Conservation (phyloP, 1,284 basidiomycete species). For the Pterulicium gracile region DNA sequence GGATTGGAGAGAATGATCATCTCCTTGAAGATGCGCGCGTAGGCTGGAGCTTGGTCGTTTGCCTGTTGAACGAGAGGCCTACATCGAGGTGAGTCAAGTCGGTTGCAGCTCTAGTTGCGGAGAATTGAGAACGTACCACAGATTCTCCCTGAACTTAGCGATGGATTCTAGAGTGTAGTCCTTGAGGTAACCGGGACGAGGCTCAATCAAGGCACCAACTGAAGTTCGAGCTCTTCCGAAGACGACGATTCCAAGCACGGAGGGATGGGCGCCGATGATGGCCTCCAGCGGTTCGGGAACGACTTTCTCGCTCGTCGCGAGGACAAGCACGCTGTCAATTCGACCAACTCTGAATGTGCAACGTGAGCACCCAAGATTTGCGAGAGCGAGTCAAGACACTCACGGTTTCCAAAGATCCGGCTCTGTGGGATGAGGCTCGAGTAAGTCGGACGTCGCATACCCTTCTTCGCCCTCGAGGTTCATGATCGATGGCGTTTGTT, state of each 20-base stretch:
- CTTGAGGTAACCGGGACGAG: slow-evolving; percentile 13
- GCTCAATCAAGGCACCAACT: slow-evolving; percentile 30
- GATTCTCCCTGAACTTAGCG: slow-evolving; percentile 19
- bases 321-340: slow-evolving; percentile 13
- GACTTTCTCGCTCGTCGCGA: slow-evolving; percentile 13
- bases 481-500: background rate
- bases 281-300: slow-evolving; percentile 14
- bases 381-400: background rate
- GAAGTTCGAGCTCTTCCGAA: slow-evolving; percentile 29
- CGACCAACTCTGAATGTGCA: slow-evolving; percentile 11
- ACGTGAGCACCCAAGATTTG: background rate
- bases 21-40: slow-evolving; percentile 30
- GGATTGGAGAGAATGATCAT: slow-evolving; percentile 23
- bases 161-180: slow-evolving; percentile 20
- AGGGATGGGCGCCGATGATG: slow-evolving; percentile 7
- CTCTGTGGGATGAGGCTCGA: background rate
- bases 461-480: background rate
- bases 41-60: slow-evolving; percentile 25
- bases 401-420: background rate
- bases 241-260: slow-evolving; percentile 23
- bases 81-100: background rate
- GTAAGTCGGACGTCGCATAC: background rate
- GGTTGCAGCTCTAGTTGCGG: no score
- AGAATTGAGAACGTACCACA: slow-evolving; percentile 25
- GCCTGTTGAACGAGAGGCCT: slow-evolving; percentile 29